These are phyloP conservation scores for Candida maltosa DNA, from an alignment of 805 yeast species.

Conservation along the genomic window DNA sequence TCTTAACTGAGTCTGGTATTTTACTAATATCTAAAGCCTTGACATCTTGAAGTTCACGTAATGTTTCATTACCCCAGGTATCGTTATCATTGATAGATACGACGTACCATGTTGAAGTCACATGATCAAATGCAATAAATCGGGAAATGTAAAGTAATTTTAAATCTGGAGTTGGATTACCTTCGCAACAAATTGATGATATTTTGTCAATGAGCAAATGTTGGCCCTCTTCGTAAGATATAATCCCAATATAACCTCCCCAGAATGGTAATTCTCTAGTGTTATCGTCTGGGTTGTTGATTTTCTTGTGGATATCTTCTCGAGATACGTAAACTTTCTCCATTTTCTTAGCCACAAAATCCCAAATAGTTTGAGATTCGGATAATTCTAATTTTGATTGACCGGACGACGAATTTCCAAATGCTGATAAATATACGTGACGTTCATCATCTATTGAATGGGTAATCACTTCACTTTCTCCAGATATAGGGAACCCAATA, in stretches of 20 bases:
- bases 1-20: constrained; percentile 19
- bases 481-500: constrained; percentile 62
- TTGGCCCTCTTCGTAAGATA: constrained; percentile 87
- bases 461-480: constrained; percentile 47
- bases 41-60: constrained; percentile 5
- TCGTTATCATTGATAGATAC: constrained; percentile 46
- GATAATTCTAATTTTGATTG: constrained; percentile 6
- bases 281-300: constrained; percentile 10
- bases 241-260: constrained; percentile 88
- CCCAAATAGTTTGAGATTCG: constrained; percentile 41
- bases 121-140: constrained; percentile 53
- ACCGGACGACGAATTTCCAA: constrained; percentile 20
- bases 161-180: constrained; percentile 58
- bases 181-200: constrained; percentile 27
- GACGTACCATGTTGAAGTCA: constrained; percentile 42
- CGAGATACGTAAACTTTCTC: constrained; percentile 28
- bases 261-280: constrained; percentile 60
- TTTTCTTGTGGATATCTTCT: constrained; percentile 16
- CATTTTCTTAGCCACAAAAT: constrained; percentile 49
- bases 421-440: constrained; percentile 4
- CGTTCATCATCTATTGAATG: constrained; percentile 54
- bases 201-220: constrained; percentile 32
- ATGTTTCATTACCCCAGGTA: constrained; percentile 31
- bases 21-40: constrained; percentile 13
- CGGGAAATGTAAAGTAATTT: constrained; percentile 71